Base-by-base conservation (phyloP, 2,329 filamentous ascomycete genomes). In the Periconia digitata region DNA sequence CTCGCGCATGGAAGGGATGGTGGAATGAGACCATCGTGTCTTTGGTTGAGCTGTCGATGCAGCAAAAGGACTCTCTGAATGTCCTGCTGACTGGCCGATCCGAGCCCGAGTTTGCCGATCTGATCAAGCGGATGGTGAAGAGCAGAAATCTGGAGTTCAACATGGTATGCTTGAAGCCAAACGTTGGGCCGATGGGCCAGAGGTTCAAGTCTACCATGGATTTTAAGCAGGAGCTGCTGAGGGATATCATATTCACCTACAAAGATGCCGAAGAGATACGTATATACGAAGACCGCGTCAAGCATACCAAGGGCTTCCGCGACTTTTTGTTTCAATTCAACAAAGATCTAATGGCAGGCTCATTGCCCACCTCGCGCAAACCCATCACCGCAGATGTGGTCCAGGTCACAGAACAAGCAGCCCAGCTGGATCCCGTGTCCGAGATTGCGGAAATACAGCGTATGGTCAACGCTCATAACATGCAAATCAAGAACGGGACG, bases 21-120 rank as follows among this genome's bases (percentile, higher is more conserved):
- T 99, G 94, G 94, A 97, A 97, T 65, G 92, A 97, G 67, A 85
- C 87, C 60, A 86, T 99, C 57, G 83, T 79, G 46, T 83, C 91
- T 60, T 81, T 97, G 23, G 90, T 95, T 35, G 79, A 82, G 62
- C 76, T 96, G 47, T 92, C 87, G 68, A 89, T 89, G 77, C 75
- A 87, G 64, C 90, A 96, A 66, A 87, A 90, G 54, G 90, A 95
- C 66, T 88, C 89, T 0, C 76, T 97, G 32, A 90, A 84, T 43
- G 86, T 99, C 37, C 81, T 97, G 10, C 78, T 99, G 54, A 99
- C 94, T 1, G 94, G 94, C 21, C 84, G 94, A 35, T 84, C 85
- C 27, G 91, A 96, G 72, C 76, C 78, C 10, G 84, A 81, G 46
- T 97, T 96, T 65, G 78, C 85, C 37, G 84, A 89, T 1, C 78